Conservation (phyloP, 331 rosid genomes). For the Quercus lobata region DNA sequence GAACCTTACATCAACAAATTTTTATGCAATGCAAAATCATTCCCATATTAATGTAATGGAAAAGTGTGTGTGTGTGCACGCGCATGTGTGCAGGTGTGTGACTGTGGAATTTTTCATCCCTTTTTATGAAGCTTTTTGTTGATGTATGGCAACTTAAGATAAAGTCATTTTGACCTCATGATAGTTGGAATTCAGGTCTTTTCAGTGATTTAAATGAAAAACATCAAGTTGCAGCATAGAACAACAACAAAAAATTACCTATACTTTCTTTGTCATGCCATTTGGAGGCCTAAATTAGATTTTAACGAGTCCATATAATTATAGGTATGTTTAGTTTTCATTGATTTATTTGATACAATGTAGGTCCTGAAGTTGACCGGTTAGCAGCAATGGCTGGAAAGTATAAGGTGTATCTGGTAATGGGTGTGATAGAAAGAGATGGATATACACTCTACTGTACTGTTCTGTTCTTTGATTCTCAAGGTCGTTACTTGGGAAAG, state of each 20-base stretch:
- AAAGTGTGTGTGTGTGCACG: too few relatives aligned
- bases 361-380: slow-evolving; percentile 91
- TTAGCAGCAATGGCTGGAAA: slow-evolving; percentile 96
- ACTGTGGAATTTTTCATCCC: too few relatives aligned
- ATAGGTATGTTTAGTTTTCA: neutral
- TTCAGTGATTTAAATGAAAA: too few relatives aligned
- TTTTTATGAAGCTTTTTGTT: too few relatives aligned
- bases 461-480: slow-evolving; percentile 78
- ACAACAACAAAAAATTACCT: neutral
- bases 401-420: slow-evolving; percentile 74
- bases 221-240: too few relatives aligned
- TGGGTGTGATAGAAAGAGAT: slow-evolving; percentile 93
- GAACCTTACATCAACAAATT: too few relatives aligned
- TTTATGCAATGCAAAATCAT: too few relatives aligned
- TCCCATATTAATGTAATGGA: too few relatives aligned
- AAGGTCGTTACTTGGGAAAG: slow-evolving; percentile 85
- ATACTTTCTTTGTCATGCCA: neutral
- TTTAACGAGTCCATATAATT: neutral
- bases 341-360: slow-evolving; percentile 6
- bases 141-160: too few relatives aligned
- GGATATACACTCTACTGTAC: slow-evolving; percentile 93
- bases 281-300: neutral
- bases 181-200: too few relatives aligned
- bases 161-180: too few relatives aligned
- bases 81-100: too few relatives aligned